Evolutionary conservation across 306 rosid species (phyloP), one percentile per base, ranked within the genome.

Genomic region (Quercus parvula): DNA sequence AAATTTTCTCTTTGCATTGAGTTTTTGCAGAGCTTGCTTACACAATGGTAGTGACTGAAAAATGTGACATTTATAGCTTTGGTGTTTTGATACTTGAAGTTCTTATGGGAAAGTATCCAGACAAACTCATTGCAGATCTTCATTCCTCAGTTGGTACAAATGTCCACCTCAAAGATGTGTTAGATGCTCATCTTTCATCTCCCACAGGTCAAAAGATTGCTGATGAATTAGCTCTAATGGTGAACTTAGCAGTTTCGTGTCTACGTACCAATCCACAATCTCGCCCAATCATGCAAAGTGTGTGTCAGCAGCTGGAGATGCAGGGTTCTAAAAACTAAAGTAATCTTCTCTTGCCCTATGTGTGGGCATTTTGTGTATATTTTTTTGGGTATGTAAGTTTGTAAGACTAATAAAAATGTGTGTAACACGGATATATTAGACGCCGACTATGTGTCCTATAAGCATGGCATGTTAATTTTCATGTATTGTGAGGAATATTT

Each of bases 201-300:
- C 79, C 82, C 56, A 0, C 56, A 1, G 33, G 56, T 10, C 31
- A 13, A 28, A 20, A 24, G 11, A 5, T 54, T 70, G 64, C 63
- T 55, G 54, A 84, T 74, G 80, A 74, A 1, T 69, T 84, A 74
- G 31, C 30, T 6, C 22, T 77, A 56, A 57, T 84, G 20, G 64
- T 64, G 1, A 59, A 81, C 12, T 30, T 84, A 10, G 81, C 75
- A 19, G 74, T 80, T 57, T 73, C 87, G 4, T 84, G 87, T 76
- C 10, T 81, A 4, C 69, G 55, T 5, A 44, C 78, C 20, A 62
- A 81, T 5, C 80, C 87, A 63, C 83, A 70, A 18, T 73, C 81
- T 22, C 59, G 85, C 74, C 87, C 85, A 59, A 84, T 81, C 27
- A 84, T 84, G 87, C 27, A 75, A 74, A 61, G 58, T 51, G 24